These are phyloP conservation scores for Rhizodiscina lignyota DNA, from an alignment of 495 filamentous ascomycete genomes.

Conservation along the genomic window DNA sequence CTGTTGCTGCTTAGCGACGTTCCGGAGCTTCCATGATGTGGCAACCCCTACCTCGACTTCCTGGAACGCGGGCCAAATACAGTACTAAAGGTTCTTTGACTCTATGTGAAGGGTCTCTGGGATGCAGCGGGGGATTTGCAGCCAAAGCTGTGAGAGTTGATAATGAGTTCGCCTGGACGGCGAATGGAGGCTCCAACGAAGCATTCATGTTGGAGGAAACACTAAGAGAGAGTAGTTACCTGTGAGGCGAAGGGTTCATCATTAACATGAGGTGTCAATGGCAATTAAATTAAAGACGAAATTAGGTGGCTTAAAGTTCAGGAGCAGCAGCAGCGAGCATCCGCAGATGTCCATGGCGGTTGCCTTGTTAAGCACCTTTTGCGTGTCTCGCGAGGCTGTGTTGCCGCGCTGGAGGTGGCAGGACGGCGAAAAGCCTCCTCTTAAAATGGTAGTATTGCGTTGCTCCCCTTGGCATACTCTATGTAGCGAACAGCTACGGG, in stretches of 20 bases:
- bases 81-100: slow-evolving; percentile 52
- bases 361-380: too few species aligned
- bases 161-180: slow-evolving; percentile 68
- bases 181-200: background rate
- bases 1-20: slow-evolving; percentile 25
- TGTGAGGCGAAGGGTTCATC: too few species aligned
- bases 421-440: background rate
- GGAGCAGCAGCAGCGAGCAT: slow-evolving; percentile 10
- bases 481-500: too few species aligned
- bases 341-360: too few species aligned
- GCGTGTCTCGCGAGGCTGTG: too few species aligned
- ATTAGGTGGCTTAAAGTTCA: slow-evolving; percentile 1
- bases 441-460: background rate
- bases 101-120: slow-evolving; percentile 50
- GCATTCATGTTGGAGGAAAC: too few species aligned
- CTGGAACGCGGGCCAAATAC: slow-evolving; percentile 86
- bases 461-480: too few species aligned
- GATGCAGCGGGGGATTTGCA: slow-evolving; percentile 71
- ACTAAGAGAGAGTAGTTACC: too few species aligned
- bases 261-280: background rate
- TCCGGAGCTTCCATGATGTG: too few species aligned
- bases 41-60: slow-evolving; percentile 53
- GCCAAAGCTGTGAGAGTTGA: slow-evolving; percentile 65
- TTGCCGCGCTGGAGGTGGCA: background rate
- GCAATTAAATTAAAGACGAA: background rate